phyloP scores from a whole-genome alignment of 83 land plant genomes.

The Picea abies region DNA sequence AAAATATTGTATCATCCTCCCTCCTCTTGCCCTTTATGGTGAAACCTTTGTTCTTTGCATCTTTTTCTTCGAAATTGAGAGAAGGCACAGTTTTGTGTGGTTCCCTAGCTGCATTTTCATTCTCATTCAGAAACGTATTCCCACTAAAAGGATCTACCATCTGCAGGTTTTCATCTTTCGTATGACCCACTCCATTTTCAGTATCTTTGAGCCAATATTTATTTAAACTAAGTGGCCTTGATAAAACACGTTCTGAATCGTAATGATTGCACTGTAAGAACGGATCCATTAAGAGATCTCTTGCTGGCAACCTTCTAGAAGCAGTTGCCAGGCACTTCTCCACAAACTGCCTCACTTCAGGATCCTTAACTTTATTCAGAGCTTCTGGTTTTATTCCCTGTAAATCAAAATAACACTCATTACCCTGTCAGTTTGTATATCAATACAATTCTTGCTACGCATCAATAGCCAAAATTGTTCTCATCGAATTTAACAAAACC shows the following conservation, averaged over 20 bases:
- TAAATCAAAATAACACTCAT: conserved; percentile 1
- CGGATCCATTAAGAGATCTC: conserved; percentile 63
- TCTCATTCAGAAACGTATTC: neutral
- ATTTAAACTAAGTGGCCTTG: neutral
- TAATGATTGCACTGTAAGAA: conserved; percentile 35
- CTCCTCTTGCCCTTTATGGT: conserved; percentile 55
- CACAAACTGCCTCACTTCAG: conserved; percentile 42
- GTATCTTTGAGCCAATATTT: neutral
- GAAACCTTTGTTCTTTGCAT: conserved; percentile 23
- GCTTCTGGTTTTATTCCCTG: conserved; percentile 63
- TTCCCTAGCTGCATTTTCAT: neutral
- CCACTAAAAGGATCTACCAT: neutral
- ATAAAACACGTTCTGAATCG: neutral
- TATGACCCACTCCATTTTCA: conserved; percentile 3
- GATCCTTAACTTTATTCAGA: conserved; percentile 37
- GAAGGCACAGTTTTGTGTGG: neutral
- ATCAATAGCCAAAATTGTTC: too few relatives aligned
- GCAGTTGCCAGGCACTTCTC: conserved; percentile 54
- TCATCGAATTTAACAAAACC: too few relatives aligned
- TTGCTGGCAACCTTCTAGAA: conserved; percentile 48
- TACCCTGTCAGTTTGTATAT: too few relatives aligned
- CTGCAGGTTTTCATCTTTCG: neutral
- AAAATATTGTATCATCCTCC: conserved; percentile 53
- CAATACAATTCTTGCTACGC: too few relatives aligned
- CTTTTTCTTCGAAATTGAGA: neutral